Conservation (phyloP, 768 basidiomycete genomes). For the Mycena epipterygia region DNA sequence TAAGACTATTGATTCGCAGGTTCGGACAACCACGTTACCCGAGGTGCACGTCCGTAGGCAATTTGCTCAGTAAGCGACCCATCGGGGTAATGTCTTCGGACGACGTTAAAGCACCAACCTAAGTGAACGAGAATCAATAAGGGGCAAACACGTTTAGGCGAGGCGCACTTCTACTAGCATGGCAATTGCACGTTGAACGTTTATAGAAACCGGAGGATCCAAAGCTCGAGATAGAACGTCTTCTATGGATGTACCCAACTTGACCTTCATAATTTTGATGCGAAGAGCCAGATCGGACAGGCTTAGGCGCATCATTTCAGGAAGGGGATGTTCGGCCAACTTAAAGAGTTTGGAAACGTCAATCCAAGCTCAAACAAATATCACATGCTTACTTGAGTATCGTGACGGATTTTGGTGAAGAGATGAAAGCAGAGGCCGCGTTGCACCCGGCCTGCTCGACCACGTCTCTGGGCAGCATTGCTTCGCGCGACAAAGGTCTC, state of each 20-base stretch:
- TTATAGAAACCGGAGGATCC: conserved; percentile 88
- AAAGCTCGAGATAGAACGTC: conserved; percentile 89
- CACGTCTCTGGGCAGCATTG: conserved; percentile 91
- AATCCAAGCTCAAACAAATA: conserved; percentile 7
- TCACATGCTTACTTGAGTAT: conserved; percentile 69
- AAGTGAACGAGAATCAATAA: conserved; percentile 11
- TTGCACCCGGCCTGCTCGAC: conserved; percentile 93
- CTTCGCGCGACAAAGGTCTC: conserved; percentile 94
- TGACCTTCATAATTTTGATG: conserved; percentile 95
- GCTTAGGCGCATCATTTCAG: conserved; percentile 95
- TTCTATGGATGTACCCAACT: conserved; percentile 87
- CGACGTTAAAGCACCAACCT: conserved; percentile 89
- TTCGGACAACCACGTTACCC: conserved; percentile 6
- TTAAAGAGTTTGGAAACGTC: conserved; percentile 45
- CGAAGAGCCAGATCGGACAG: conserved; percentile 91
- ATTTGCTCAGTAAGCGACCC: conserved; percentile 89
- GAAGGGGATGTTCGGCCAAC: conserved; percentile 92
- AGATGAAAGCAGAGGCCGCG: conserved; percentile 94
- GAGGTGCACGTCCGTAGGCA: conserved; percentile 94
- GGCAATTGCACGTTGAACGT: conserved; percentile 91
- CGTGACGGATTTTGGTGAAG: conserved; percentile 90
- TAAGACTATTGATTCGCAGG: background rate
- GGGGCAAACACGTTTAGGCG: background rate
- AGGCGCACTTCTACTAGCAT: conserved; percentile 86
- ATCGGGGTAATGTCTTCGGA: conserved; percentile 95